These are phyloP conservation scores for Aspergillus texensis DNA, from an alignment of 2,329 filamentous ascomycete genomes.

Conservation along the genomic window DNA sequence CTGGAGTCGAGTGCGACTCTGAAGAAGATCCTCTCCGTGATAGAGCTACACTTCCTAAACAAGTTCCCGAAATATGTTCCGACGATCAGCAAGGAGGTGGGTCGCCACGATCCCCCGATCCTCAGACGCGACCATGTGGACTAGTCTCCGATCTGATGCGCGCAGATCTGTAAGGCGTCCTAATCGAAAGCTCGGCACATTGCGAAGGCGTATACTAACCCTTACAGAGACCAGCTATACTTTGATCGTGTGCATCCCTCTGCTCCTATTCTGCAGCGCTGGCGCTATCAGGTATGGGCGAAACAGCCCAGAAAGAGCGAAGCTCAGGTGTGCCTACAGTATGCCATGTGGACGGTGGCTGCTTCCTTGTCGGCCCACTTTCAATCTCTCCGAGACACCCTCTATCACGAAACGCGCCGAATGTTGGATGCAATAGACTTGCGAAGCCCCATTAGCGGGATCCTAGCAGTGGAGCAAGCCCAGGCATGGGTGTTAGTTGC, in stretches of 20 bases:
- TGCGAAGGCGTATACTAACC: neutral
- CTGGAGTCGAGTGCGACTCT: constrained; percentile 18
- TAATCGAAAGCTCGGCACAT: neutral
- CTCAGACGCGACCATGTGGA: constrained; percentile 4
- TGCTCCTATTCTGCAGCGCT: constrained; percentile 32
- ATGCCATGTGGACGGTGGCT: constrained; percentile 42
- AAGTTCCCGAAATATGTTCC: constrained; percentile 1
- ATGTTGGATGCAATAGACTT: constrained; percentile 26
- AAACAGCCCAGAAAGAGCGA: constrained; percentile 19
- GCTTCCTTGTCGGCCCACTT: constrained; percentile 37
- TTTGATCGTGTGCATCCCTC: constrained; percentile 35
- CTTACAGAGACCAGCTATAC: constrained; percentile 31
- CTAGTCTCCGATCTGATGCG: constrained; percentile 23
- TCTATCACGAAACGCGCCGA: constrained; percentile 31
- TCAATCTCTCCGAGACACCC: constrained; percentile 26
- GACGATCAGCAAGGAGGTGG: constrained; percentile 6
- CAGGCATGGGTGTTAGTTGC: constrained; percentile 44
- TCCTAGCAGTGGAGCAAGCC: constrained; percentile 31
- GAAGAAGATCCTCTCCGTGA: constrained; percentile 21
- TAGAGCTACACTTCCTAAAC: constrained; percentile 2
- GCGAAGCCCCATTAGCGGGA: constrained; percentile 7
- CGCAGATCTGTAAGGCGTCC: constrained; percentile 22
- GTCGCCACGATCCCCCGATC: constrained; percentile 15
- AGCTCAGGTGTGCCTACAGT: constrained; percentile 33
- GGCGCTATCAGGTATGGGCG: constrained; percentile 32